Percentiles rank a stretch among this genome's conserved stretches.
These are phyloP conservation scores for Penicillium sp. DNA, from an alignment of 2,329 filamentous ascomycete species.

Conservation along the genomic window DNA sequence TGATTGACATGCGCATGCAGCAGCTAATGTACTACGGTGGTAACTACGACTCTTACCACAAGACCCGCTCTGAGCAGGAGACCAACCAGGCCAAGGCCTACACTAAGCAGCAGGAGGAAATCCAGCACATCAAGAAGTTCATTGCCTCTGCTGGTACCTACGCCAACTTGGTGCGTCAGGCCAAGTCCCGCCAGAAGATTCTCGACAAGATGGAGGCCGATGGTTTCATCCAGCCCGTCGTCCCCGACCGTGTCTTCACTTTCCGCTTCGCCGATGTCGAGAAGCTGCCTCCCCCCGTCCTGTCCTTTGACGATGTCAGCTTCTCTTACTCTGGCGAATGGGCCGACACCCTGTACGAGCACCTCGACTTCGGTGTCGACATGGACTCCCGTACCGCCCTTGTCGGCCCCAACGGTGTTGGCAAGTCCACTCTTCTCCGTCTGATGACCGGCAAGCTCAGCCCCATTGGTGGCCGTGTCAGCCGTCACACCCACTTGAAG, in stretches of 20 bases:
- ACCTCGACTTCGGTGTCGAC: constrained; percentile 97
- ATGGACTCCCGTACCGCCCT: constrained; percentile 98
- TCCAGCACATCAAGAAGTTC: constrained; percentile 99
- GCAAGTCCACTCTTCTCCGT: constrained; percentile 93
- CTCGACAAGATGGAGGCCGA: constrained; percentile 99
- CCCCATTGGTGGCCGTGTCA: constrained; percentile 77
- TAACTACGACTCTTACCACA: constrained; percentile 98
- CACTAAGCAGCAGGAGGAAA: constrained; percentile 98
- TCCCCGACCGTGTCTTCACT: constrained; percentile 82
- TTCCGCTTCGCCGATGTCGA: constrained; percentile 99
- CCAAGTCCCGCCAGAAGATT: constrained; percentile 99
- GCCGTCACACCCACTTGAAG: constrained; percentile 96
- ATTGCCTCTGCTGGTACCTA: constrained; percentile 99
- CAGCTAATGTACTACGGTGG: constrained; percentile 96
- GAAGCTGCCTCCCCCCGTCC: constrained; percentile 95
- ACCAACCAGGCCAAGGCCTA: constrained; percentile 99
- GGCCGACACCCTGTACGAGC: constrained; percentile 91
- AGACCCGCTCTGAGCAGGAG: constrained; percentile 92
- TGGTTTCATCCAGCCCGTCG: constrained; percentile 92
- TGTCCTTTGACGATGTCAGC: constrained; percentile 95
- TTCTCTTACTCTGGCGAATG: constrained; percentile 94
- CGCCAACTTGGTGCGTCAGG: constrained; percentile 97
- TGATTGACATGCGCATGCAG: constrained; percentile 96
- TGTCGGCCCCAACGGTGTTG: constrained; percentile 97
- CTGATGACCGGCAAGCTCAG: constrained; percentile 96